phyloP scores from a whole-genome alignment of 108 stramenopile genomes.

The Aurantiochytrium sp. region DNA sequence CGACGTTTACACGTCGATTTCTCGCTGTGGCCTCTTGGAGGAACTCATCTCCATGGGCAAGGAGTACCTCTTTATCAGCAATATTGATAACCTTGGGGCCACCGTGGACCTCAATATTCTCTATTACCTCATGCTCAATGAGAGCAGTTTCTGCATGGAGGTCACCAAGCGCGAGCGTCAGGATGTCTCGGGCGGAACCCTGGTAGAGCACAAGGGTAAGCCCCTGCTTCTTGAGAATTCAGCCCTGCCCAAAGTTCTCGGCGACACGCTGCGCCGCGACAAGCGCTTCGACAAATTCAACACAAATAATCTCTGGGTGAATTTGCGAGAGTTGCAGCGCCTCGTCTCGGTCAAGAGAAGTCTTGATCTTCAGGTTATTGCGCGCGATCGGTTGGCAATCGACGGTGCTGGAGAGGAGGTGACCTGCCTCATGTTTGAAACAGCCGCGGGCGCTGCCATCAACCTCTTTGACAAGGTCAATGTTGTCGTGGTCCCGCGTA shows the following conservation, averaged over 20 bases:
- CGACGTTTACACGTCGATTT: slow-evolving; percentile 95
- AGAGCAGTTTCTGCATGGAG: slow-evolving; percentile 71
- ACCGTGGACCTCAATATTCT: slow-evolving; percentile 82
- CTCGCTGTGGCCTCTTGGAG: slow-evolving; percentile 87
- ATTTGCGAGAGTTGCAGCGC: slow-evolving; percentile 61
- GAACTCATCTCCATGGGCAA: slow-evolving; percentile 78
- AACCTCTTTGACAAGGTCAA: slow-evolving; percentile 88
- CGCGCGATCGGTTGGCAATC: neutral
- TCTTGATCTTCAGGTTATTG: neutral
- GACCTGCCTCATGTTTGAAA: slow-evolving; percentile 79
- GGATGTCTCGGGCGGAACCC: slow-evolving; percentile 10
- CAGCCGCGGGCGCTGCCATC: slow-evolving; percentile 98
- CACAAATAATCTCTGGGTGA: slow-evolving; percentile 99
- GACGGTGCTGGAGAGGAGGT: neutral
- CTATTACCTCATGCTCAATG: slow-evolving; percentile 3
- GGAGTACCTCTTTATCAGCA: slow-evolving; percentile 99
- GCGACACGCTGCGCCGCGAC: slow-evolving; percentile 86
- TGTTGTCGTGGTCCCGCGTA: slow-evolving; percentile 85
- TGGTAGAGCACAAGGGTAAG: slow-evolving; percentile 12
- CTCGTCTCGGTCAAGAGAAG: neutral
- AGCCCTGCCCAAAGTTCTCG: slow-evolving; percentile 19
- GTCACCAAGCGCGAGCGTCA: slow-evolving; percentile 15
- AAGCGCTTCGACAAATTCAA: slow-evolving; percentile 93
- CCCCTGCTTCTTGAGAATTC: neutral
- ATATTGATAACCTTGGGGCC: slow-evolving; percentile 99